Base-by-base conservation (phyloP, 345 rosid genomes). In the Gossypium stocksii region DNA sequence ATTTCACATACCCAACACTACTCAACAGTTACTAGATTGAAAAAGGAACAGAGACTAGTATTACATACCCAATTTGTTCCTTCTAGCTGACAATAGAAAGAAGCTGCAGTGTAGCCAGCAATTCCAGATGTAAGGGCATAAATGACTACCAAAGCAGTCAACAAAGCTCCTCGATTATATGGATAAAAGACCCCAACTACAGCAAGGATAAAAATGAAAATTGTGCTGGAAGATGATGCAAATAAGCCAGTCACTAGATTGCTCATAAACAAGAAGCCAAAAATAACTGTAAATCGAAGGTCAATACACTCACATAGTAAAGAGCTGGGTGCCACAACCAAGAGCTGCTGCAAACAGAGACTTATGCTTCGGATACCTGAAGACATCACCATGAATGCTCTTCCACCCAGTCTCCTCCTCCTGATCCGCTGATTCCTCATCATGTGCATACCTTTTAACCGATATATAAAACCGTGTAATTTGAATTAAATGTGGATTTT, bases 121-220 rank as follows among this genome's bases (percentile, higher is more conserved):
- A 86, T 84, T 43, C 89, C 87, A 44, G 87, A 85, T 23, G 87
- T 84, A n/a, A 86, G 89, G 7, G 89, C 89, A 76, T 86, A 84
- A 12, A 86, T 81, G 58, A 84, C 86, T 51, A 86, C 89, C 74
- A 84, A 60, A 13, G 89, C 82, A 7, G 86, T 86, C 53, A 86
- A 83, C 16, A 86, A 78, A 66, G 86, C 83, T 71, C 87, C 84
- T 2, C 85, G 81, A 66, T 86, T 86, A 61, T 86, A 86, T 17
- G 87, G 89, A 78, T 84, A 84, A 72, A 86, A 86, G 17, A 86
- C 86, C 52, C 87, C 87, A 72, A 84, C 85, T 27, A 86, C 66
- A 2, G 89, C 83, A 45, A 84, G 87, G 53, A 82, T 29, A 46
- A 84, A 86, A 57, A 84, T 86, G 72, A 82, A 81, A 46, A 79